Conservation (phyloP, 179 eudicot species). For the Gypsophila paniculata region DNA sequence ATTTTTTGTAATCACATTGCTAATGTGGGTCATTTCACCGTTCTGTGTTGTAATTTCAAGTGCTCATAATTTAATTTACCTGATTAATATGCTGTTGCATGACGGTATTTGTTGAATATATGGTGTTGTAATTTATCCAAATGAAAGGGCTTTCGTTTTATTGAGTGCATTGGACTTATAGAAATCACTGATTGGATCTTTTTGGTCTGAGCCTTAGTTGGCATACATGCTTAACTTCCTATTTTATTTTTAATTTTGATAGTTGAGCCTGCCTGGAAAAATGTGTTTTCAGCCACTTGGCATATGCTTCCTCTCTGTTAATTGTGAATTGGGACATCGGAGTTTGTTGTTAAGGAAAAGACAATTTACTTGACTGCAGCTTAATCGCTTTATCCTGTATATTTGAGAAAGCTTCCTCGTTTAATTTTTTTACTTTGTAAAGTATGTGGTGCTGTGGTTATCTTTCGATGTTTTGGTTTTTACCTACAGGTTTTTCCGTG, state of each 20-base stretch:
- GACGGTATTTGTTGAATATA: background rate
- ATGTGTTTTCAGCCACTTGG: background rate
- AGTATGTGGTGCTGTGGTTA: background rate
- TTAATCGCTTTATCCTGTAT: background rate
- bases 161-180: background rate
- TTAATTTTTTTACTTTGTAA: background rate
- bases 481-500: background rate
- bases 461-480: background rate
- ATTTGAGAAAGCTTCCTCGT: background rate
- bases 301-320: background rate
- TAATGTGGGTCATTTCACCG: background rate
- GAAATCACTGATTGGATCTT: background rate
- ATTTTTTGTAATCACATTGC: background rate
- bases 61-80: too few relatives aligned
- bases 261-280: background rate
- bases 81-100: slow-evolving; percentile 1
- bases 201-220: background rate
- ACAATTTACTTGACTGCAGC: background rate
- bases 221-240: background rate
- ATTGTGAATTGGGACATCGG: background rate
- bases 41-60: background rate
- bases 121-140: background rate
- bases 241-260: background rate
- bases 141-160: background rate
- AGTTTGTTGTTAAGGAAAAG: background rate